These are phyloP conservation scores for Blastocystis sp. DNA, from an alignment of 352 stramenopile species.

Conservation along the genomic window DNA sequence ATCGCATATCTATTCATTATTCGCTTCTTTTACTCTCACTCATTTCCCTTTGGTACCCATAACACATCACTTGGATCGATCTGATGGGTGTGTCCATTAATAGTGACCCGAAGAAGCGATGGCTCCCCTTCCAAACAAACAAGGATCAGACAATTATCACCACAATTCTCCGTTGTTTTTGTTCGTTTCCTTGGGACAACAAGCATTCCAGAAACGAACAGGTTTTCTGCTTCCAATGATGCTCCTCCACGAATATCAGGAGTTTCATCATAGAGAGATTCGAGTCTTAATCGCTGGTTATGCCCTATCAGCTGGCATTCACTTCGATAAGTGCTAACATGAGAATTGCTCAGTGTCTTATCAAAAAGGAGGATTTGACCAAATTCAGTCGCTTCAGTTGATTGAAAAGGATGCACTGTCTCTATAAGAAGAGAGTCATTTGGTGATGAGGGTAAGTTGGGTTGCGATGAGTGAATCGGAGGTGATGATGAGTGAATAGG, in stretches of 20 bases:
- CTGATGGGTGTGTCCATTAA: neutral
- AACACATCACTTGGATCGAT: slow-evolving; percentile 22
- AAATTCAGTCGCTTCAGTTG: neutral
- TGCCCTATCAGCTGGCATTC: slow-evolving; percentile 32
- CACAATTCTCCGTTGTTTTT: slow-evolving; percentile 39
- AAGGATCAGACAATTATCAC: slow-evolving; percentile 37
- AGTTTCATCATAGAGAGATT: slow-evolving; percentile 2
- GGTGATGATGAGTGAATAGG: neutral
- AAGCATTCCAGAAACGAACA: slow-evolving; percentile 31
- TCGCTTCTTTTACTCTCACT: neutral
- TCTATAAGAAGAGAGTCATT: neutral
- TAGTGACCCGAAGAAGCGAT: neutral
- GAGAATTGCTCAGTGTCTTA: neutral
- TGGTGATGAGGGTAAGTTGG: neutral
- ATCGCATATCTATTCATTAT: slow-evolving; percentile 15
- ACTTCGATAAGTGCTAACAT: slow-evolving; percentile 3
- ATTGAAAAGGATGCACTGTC: neutral
- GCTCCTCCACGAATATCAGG: neutral
- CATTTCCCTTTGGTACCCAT: slow-evolving; percentile 50
- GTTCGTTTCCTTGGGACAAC: neutral
- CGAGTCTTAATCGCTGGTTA: neutral
- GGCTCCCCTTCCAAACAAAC: neutral
- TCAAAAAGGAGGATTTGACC: slow-evolving; percentile 50
- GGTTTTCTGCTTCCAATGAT: slow-evolving; percentile 54
- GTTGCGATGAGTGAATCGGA: neutral